These are phyloP conservation scores for Nakazawaea populi DNA, from an alignment of 805 yeast genomes.

Conservation along the genomic window DNA sequence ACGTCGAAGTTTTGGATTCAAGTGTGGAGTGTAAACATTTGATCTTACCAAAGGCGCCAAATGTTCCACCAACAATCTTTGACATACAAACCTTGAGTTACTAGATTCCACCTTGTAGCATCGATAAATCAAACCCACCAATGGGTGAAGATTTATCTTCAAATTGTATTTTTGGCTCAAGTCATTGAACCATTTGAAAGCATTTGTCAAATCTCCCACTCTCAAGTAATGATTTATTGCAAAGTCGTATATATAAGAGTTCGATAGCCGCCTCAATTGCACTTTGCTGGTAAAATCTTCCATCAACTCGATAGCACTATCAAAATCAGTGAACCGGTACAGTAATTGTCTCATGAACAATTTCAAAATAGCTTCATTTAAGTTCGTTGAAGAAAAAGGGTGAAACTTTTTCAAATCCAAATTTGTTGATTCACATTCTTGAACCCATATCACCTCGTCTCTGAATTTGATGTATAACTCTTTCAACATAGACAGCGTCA, in stretches of 20 bases:
- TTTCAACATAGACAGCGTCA: constrained; percentile 1
- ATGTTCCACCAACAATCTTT: background rate
- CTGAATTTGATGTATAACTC: constrained; percentile 3
- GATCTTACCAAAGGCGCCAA: background rate
- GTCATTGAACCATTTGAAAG: constrained; percentile 5
- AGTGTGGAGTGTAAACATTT: background rate
- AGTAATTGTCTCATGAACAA: constrained; percentile 9
- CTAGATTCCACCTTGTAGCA: background rate
- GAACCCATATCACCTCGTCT: background rate
- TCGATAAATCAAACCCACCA: background rate
- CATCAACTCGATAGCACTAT: constrained; percentile 7
- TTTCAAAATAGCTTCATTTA: constrained; percentile 5
- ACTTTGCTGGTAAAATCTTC: background rate
- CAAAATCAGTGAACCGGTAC: constrained; percentile 4
- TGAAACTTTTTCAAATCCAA: background rate
- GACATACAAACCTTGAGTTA: background rate
- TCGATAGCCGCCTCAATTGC: background rate
- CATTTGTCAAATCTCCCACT: background rate
- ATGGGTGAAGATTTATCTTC: background rate
- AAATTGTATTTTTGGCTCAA: background rate
- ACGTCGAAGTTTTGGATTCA: background rate
- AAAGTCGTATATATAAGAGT: constrained; percentile 4
- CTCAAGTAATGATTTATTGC: constrained; percentile 2
- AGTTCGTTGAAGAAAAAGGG: constrained; percentile 1
- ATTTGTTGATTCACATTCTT: background rate